A percentile compares a stretch with the other conserved stretches of the same genome.
phyloP scores from a whole-genome alignment of 768 basidiomycete genomes.

The Suillus plorans region DNA sequence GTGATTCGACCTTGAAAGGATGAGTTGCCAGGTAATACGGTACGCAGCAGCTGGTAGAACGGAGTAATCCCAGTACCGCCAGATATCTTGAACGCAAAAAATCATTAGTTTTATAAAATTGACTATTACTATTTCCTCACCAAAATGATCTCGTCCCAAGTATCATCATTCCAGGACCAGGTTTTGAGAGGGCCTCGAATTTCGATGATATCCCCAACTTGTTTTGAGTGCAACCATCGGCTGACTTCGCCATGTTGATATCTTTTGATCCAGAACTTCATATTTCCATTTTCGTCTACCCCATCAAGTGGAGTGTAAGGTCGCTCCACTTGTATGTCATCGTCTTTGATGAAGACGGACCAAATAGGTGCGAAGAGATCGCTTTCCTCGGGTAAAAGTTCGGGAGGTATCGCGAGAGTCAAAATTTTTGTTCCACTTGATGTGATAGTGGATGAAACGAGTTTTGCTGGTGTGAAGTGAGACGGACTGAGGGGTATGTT shows the following conservation, averaged over 20 bases:
- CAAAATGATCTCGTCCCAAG: conserved; percentile 83
- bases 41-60: conserved; percentile 74
- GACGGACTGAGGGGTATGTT: conserved; percentile 42
- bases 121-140: conserved; percentile 35
- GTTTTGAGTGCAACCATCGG: conserved; percentile 76
- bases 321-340: conserved; percentile 85
- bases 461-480: conserved; percentile 56
- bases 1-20: conserved; percentile 56
- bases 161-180: conserved; percentile 53
- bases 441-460: conserved; percentile 51
- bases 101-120: background rate
- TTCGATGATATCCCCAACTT: conserved; percentile 66
- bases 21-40: conserved; percentile 38
- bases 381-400: conserved; percentile 31
- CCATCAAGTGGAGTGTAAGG: conserved; percentile 83
- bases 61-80: conserved; percentile 89
- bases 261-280: conserved; percentile 80
- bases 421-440: conserved; percentile 65
- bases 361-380: conserved; percentile 50
- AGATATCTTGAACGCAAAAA: conserved; percentile 56
- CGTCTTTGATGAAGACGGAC: conserved; percentile 82
- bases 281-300: conserved; percentile 60
- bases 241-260: conserved; percentile 80
- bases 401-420: conserved; percentile 54
- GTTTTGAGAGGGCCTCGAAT: conserved; percentile 75